Percentiles rank a stretch among this genome's conserved stretches.
phyloP scores from a whole-genome alignment of 2,329 filamentous ascomycete genomes.

The Eutypella sp. region DNA sequence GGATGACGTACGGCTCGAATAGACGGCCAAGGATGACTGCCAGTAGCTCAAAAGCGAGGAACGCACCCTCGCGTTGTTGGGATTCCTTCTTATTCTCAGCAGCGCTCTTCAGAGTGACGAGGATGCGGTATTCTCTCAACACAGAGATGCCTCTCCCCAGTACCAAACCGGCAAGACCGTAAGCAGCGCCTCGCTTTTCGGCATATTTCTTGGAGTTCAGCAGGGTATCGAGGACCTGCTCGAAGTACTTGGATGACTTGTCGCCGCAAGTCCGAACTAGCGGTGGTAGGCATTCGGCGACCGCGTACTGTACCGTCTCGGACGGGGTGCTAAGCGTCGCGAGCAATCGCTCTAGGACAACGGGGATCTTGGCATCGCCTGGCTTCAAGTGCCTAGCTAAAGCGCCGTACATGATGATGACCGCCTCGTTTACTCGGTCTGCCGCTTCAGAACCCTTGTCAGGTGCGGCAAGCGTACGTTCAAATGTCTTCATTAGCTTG shows the following conservation, averaged over 20 bases:
- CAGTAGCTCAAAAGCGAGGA: constrained; percentile 86
- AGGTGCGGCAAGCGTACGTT: constrained; percentile 78
- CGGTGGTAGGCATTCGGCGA: constrained; percentile 88
- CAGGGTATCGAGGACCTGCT: constrained; percentile 76
- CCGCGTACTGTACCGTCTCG: constrained; percentile 93
- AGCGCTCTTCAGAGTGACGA: constrained; percentile 73
- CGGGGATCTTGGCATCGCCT: constrained; percentile 82
- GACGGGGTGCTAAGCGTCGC: constrained; percentile 89
- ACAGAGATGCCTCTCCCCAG: constrained; percentile 80
- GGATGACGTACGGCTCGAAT: constrained; percentile 95
- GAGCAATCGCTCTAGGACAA: constrained; percentile 81
- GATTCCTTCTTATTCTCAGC: constrained; percentile 94
- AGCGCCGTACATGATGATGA: constrained; percentile 95
- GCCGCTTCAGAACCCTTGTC: constrained; percentile 76
- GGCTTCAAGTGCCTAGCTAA: constrained; percentile 79
- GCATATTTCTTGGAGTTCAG: constrained; percentile 87
- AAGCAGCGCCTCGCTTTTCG: constrained; percentile 86
- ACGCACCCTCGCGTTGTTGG: constrained; percentile 80
- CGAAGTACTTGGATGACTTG: constrained; percentile 74
- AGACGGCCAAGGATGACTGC: constrained; percentile 79
- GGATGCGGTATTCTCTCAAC: constrained; percentile 78
- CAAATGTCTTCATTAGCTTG: constrained; percentile 86
- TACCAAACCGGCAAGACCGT: constrained; percentile 87
- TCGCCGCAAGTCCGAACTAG: constrained; percentile 77
- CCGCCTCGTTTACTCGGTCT: constrained; percentile 92